Evolutionary conservation across 352 stramenopile genomes (phyloP), one percentile per base, ranked within the genome.

Genomic region (Phytophthora ohioensis): DNA sequence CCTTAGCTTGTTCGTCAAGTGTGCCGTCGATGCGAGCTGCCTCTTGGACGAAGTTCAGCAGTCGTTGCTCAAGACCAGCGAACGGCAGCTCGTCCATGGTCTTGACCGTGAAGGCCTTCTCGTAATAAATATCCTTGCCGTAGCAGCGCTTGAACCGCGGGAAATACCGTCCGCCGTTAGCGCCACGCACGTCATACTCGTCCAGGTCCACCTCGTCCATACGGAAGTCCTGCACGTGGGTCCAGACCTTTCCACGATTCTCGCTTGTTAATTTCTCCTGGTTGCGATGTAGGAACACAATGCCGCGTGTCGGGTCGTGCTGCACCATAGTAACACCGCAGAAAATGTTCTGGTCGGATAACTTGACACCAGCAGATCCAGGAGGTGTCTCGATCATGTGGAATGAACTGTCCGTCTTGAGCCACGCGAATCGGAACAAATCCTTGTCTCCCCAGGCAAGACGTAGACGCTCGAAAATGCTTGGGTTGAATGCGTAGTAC

Each of bases 381-480:
- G 84, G 84, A 5, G 84, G 82, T 1, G 64, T 77, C 36, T 65
- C 12, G 15, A 94, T 88, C 71, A 91, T 88, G 67, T 87, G 67
- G 66, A 91, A 92, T 1, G 66, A 66, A 60, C 69, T 88, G 1
- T 75, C 66, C 0, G 81, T 89, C 60, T 92, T 92, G n/a, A 88
- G 67, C 87, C 87, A 94, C 49, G 85, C 84, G 38, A 94, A 85
- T 10, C 87, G 84, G 59, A 93, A 94, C 0, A 94, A 64, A 54
- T 94, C 87, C 55, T 94, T 94, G 68, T 94, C 87, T 7, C 87
- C 87, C 84, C 84, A 93, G 5, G 85, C 76, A 1, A 94, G 75
- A 3, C 73, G 66, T 38, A 93, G 54, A 3, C 68, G 54, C 51
- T 92, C 83, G 13, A 85, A 71, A 4, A 89, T 55, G 9, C 53